Base-by-base conservation (phyloP, 305 asterid genomes). In the Plantago rigida region DNA sequence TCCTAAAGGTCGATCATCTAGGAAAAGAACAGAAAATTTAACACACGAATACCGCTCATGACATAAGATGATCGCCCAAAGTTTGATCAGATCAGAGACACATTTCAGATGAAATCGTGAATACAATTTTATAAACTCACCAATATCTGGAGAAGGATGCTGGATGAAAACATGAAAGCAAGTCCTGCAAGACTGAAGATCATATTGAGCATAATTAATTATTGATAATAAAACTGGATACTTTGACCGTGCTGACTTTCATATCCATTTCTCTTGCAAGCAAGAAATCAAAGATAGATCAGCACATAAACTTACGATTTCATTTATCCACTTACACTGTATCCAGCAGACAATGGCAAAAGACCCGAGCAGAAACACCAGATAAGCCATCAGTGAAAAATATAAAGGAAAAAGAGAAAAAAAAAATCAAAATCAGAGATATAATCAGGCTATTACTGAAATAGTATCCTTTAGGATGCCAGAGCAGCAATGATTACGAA, bases 81-180 rank as follows among this genome's bases (percentile, higher is more conserved):
- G 42, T 5, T 36, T 36, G 42, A 36, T 6, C 42, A 36, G 42
- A 7, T 7, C 42, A 36, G 2, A 36, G 9, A 36, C 1, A 5
- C 2, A 45, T 14, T 34, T 24, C 53, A 55, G 59, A 24, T 48
- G 62, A 60, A 24, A 58, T 59, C 24, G 59, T 0, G 5, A 28
- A 49, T 53, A 51, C 51, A 3, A 17, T 51, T 15, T 45, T 28
- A 48, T 45, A 68, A 59, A 78, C 88, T 41, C 78, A 92, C 99
- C 95, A 92, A 69, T 69, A 92, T 82, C 68, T 88, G 99, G 69
- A 92, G 87, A 79, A 92, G 72, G 71, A 92, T 81, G 81, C 97
- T 88, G 47, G 97, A 48, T 22, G 97, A 92, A 81, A 92, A 89
- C 99, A 89, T 88, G 78, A 89, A 92, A 39, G 99, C 99, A 66